phyloP scores from a whole-genome alignment of 1,284 basidiomycete species.

The Cerrena zonata region DNA sequence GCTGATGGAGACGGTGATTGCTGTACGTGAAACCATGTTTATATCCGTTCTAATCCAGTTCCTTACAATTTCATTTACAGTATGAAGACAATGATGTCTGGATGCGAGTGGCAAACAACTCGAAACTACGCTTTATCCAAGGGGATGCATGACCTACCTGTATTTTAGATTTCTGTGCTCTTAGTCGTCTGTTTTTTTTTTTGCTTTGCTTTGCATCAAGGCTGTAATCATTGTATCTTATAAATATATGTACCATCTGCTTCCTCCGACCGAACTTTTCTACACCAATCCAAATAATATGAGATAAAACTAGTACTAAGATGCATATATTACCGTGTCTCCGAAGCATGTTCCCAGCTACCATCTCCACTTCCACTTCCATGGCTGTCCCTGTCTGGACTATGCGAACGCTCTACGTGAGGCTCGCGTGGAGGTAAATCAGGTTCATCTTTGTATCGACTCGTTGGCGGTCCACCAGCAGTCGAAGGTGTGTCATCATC shows the following conservation, averaged over 20 bases:
- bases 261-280: constrained; percentile 8
- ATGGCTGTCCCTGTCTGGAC: constrained; percentile 13
- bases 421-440: constrained; percentile 20
- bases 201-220: constrained; percentile 19
- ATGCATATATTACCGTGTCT: constrained; percentile 27
- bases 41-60: not conserved
- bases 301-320: not conserved
- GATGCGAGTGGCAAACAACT: constrained; percentile 69
- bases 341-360: constrained; percentile 71
- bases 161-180: constrained; percentile 7
- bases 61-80: constrained; percentile 34
- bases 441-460: constrained; percentile 57
- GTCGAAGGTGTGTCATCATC: constrained; percentile 55
- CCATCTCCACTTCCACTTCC: constrained; percentile 46
- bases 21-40: constrained; percentile 46
- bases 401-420: constrained; percentile 28
- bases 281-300: constrained; percentile 9
- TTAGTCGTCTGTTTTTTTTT: constrained; percentile 14
- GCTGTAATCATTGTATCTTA: constrained; percentile 22
- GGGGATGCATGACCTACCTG: constrained; percentile 4
- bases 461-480: constrained; percentile 30
- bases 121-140: constrained; percentile 60
- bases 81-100: constrained; percentile 80
- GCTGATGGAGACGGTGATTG: constrained; percentile 75
- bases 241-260: constrained; percentile 23